phyloP scores from a whole-genome alignment of 2,329 filamentous ascomycete genomes.

The Diaporthe citrichinensis region DNA sequence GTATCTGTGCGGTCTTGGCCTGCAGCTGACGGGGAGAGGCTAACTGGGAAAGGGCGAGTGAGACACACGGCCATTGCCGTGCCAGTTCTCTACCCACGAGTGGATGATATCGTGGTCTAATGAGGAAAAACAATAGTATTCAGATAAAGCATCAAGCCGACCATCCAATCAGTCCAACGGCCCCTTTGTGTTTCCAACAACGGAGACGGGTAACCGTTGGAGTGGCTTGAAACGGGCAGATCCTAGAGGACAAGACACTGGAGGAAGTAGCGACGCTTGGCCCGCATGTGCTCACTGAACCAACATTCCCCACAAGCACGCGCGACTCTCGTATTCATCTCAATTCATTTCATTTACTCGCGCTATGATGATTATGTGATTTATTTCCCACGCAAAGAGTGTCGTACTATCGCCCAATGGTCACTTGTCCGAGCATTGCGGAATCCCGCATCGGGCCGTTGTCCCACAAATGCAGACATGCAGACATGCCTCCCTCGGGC shows the following conservation, averaged over 20 bases:
- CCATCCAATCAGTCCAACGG: background rate
- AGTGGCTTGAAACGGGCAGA: constrained; percentile 9
- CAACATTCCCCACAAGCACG: constrained; percentile 17
- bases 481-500: background rate
- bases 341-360: background rate
- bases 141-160: background rate
- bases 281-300: constrained; percentile 2
- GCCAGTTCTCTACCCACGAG: background rate
- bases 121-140: background rate
- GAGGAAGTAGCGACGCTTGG: background rate
- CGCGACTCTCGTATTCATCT: constrained; percentile 21
- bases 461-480: too few relatives aligned
- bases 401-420: background rate
- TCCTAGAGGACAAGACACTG: background rate
- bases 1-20: constrained; percentile 29
- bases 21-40: background rate
- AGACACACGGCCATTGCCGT: background rate
- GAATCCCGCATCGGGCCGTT: constrained; percentile 1
- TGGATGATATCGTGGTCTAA: background rate
- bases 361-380: background rate
- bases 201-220: background rate
- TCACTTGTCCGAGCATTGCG: background rate
- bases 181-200: background rate
- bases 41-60: background rate
- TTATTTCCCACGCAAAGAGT: background rate